Evolutionary conservation across 163 green algal species (phyloP).

Genomic region (Coccomyxa subellipsoidea): DNA sequence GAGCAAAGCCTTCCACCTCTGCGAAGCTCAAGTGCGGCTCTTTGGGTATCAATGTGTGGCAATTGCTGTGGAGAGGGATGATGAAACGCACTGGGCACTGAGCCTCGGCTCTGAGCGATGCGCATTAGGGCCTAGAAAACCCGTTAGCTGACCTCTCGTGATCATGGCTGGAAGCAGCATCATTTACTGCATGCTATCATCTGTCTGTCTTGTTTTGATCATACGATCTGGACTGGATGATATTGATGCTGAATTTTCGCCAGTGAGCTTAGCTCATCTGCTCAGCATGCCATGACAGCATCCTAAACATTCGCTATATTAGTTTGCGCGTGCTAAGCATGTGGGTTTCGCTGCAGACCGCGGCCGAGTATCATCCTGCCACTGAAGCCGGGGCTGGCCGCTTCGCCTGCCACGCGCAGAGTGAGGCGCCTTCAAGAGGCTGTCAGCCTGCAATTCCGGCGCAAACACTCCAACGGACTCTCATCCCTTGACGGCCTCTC

Average conservation of each 20-base stretch:
- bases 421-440: background rate
- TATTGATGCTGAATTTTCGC: too few relatives aligned
- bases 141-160: constrained; percentile 28
- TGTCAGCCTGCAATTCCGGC: constrained; percentile 1
- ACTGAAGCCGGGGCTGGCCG: background rate
- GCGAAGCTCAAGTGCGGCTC: background rate
- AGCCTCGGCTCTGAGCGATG: constrained; percentile 23
- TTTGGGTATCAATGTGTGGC: background rate
- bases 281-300: background rate
- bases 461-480: background rate
- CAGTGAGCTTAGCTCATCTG: background rate
- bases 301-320: background rate
- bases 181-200: background rate
- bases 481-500: background rate
- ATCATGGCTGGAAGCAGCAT: too few relatives aligned
- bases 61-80: constrained; percentile 37
- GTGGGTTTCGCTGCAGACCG: background rate
- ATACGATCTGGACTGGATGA: too few relatives aligned
- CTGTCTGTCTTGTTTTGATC: background rate
- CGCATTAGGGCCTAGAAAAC: constrained; percentile 35
- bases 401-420: background rate
- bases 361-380: background rate
- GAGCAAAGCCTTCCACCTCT: background rate
- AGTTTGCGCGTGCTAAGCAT: background rate
- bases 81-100: constrained; percentile 81